A percentile compares a stretch with the other conserved stretches of the same genome.
These are phyloP conservation scores for Ustilago lituana DNA, from an alignment of 1,284 basidiomycete species.

Conservation along the genomic window DNA sequence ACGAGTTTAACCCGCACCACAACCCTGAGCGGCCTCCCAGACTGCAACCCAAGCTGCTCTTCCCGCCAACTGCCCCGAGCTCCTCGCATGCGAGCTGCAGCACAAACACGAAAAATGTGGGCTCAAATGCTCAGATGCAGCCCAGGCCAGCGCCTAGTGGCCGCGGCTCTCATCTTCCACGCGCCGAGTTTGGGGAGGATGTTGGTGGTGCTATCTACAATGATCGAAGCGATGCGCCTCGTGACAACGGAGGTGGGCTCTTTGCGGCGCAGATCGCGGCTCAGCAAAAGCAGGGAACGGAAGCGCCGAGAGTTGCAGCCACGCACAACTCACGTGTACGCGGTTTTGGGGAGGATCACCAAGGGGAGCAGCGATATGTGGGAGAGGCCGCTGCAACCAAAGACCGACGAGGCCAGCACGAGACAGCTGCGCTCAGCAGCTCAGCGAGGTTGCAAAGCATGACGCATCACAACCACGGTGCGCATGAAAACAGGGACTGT, in stretches of 20 bases:
- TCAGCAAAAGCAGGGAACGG: conserved; percentile 3
- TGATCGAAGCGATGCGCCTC: background rate
- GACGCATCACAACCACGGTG: background rate
- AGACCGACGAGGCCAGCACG: background rate
- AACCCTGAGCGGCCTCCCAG: conserved; percentile 27
- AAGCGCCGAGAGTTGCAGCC: background rate
- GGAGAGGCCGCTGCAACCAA: background rate
- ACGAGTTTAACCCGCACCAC: conserved; percentile 32
- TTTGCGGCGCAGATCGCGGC: conserved; percentile 39
- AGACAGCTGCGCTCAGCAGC: conserved; percentile 10
- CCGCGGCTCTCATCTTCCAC: background rate
- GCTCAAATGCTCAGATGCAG: background rate
- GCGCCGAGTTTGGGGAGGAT: conserved; percentile 14
- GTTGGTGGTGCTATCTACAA: too few species aligned
- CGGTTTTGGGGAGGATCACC: background rate
- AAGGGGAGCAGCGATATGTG: background rate
- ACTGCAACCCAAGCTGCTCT: conserved; percentile 43
- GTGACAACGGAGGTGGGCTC: conserved; percentile 21
- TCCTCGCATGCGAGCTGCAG: background rate
- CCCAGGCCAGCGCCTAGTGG: background rate
- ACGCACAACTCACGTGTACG: background rate
- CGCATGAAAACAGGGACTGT: too few species aligned
- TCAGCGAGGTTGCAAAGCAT: conserved; percentile 15
- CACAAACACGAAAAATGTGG: background rate
- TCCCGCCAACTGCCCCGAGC: conserved; percentile 19